Evolutionary conservation across 192 early-diverging fungal genomes (phyloP), one percentile per base, ranked within the genome.

Genomic region (Dispira parvispora): DNA sequence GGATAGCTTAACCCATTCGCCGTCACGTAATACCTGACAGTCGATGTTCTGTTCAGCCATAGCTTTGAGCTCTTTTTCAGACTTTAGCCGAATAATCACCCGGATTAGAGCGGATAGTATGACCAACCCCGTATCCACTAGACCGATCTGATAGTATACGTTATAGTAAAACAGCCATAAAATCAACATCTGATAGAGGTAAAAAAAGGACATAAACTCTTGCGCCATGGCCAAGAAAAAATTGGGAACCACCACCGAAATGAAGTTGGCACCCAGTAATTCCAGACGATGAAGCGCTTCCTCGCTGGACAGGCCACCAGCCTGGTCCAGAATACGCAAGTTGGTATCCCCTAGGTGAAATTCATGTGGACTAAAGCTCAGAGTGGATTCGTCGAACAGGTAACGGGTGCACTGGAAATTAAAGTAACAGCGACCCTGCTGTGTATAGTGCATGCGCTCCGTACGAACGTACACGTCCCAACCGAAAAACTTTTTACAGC

Each of bases 201-300:
- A 76, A 46, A 82, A 76, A 60, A 80, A 82, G 44, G 65, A 64
- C 38, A 69, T 64, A 56, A 82, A 76, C 69, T 89, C 84, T 49
- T 80, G 78, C 26, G 70, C 57, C 14, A 84, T 61, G 8, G 80
- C 83, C 61, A 66, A 61, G 62, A 67, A 63, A 60, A 83, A 74
- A 44, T 74, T 82, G 45, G 81, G 80, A 23, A 80, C 78, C 21
- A 74, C 63, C 20, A 89, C 84, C 43, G 76, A 70, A 63, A 89
- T 86, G 52, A 74, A 77, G 71, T 89, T 89, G 28, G 80, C 74
- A 20, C 87, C 87, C 49, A 80, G 63, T 6, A 86, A 71, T 65
- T 88, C 82, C 25, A 64, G 55, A 16, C 87, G 71, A 16, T 62
- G 55, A 18, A 46, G 45, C 8, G 84, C 79, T 64, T 88, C 85